Evolutionary conservation across 176 grass and related monocot species (phyloP), one percentile per base, ranked within the genome.

Genomic region (Hsuehochloa calcarea): DNA sequence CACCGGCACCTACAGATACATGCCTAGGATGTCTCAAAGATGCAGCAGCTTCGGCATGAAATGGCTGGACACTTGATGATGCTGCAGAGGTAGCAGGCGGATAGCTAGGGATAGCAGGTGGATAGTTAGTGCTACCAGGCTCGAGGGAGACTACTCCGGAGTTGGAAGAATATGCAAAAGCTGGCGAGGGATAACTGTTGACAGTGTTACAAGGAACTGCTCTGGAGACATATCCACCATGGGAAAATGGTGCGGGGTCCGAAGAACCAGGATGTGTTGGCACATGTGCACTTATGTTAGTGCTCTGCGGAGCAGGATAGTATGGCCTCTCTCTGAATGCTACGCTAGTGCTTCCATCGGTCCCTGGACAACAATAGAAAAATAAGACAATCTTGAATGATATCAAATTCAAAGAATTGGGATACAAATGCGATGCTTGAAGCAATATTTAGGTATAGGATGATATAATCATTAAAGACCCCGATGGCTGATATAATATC

Each of bases 1-100:
- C 68, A 81, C 85, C 61, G 15, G 59, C 35, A 54, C 83, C 83
- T 52, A 83, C 23, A 40, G 62, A 51, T 41, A 85, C 26, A 73
- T 87, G 91, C 60, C 90, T 92, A 31, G 79, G 75, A 80, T 87
- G 74, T 50, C 89, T 80, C 70, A 83, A 87, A 90, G 68, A 80
- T 83, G 68, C 68, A 83, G 68, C 29, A 84, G 27, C 61, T 74
- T 87, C 89, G 22, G 84, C 68, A 76, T 88, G 66, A 80, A 91
- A 90, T 78, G 71, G 83, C 13, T 38, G 83, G 20, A 54, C 63
- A 80, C 69, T 72, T 72, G 82, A 86, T 51, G 75, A 14, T 55
- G 79, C 58, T 85, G 72, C 47, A 65, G 84, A 87, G 46, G 80
- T 80, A 76, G 81, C 73, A 75, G 86, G 60, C 1, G 11, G 40